Percentiles rank a stretch among this genome's conserved stretches.
phyloP scores from a whole-genome alignment of 2,329 filamentous ascomycete species.

The Cladosporium sphaerospermum region DNA sequence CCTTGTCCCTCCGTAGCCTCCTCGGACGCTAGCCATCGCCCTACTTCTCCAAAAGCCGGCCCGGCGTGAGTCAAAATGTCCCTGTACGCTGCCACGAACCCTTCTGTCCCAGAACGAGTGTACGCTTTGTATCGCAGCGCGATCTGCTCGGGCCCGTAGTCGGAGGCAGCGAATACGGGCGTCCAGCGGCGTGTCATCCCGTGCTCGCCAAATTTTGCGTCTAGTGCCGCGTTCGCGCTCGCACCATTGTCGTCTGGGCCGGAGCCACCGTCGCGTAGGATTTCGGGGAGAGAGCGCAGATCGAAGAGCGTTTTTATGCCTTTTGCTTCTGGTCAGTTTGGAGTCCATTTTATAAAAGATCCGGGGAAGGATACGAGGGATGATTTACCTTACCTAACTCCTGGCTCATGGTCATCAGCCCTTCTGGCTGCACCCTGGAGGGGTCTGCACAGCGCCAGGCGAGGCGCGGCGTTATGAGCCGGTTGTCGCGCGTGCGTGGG shows the following conservation, averaged over 20 bases:
- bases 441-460: slow-evolving; percentile 67
- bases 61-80: slow-evolving; percentile 54
- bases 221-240: slow-evolving; percentile 12
- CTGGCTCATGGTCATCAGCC: slow-evolving; percentile 44
- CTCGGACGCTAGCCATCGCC: slow-evolving; percentile 48
- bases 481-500: slow-evolving; percentile 13
- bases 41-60: slow-evolving; percentile 52
- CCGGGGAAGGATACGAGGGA: background rate
- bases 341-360: background rate
- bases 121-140: slow-evolving; percentile 58
- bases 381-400: slow-evolving; percentile 26
- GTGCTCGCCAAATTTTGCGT: slow-evolving; percentile 29
- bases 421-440: slow-evolving; percentile 49
- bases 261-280: slow-evolving; percentile 37
- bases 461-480: slow-evolving; percentile 45
- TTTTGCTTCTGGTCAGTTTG: background rate
- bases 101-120: slow-evolving; percentile 47
- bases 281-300: slow-evolving; percentile 57
- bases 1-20: slow-evolving; percentile 16
- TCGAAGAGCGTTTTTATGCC: slow-evolving; percentile 64
- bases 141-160: slow-evolving; percentile 57
- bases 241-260: background rate
- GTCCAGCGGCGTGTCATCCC: slow-evolving; percentile 52
- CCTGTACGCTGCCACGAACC: slow-evolving; percentile 59
- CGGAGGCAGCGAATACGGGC: slow-evolving; percentile 58